Percentiles rank a stretch among this genome's conserved stretches.
phyloP scores from a whole-genome alignment of 768 basidiomycete genomes.

The Auriculariales sp. region DNA sequence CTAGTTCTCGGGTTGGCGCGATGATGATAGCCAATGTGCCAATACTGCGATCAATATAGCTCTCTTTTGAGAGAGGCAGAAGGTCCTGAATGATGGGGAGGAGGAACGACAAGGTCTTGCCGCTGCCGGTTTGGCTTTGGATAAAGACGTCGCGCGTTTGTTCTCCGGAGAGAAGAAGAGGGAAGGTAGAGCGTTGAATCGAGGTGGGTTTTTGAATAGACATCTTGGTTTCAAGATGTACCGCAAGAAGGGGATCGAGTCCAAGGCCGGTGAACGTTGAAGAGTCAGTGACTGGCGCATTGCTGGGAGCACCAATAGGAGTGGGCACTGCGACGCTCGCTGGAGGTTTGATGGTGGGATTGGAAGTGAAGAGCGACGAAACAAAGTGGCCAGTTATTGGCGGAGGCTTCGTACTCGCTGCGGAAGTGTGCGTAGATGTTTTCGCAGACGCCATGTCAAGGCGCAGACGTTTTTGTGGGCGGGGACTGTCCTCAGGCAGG shows the following conservation, averaged over 20 bases:
- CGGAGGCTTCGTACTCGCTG: conserved; percentile 11
- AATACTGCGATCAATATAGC: conserved; percentile 87
- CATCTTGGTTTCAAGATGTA: conserved; percentile 72
- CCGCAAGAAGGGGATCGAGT: conserved; percentile 62
- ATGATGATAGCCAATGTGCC: conserved; percentile 92
- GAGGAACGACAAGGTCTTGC: conserved; percentile 87
- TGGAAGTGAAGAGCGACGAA: conserved; percentile 80
- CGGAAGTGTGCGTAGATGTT: conserved; percentile 8
- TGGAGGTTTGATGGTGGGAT: conserved; percentile 49
- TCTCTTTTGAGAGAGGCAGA: conserved; percentile 74
- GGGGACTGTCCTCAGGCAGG: conserved; percentile 14
- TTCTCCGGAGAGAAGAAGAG: conserved; percentile 36
- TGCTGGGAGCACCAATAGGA: conserved; percentile 42
- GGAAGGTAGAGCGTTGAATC: conserved; percentile 64
- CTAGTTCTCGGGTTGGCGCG: conserved; percentile 89
- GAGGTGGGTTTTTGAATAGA: conserved; percentile 74
- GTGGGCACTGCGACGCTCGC: conserved; percentile 13
- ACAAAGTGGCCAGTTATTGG: conserved; percentile 38
- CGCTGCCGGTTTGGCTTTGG: conserved; percentile 93
- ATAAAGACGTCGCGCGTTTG: conserved; percentile 70
- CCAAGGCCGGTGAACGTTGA: conserved; percentile 75
- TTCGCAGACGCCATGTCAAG: conserved; percentile 12
- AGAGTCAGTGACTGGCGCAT: conserved; percentile 63
- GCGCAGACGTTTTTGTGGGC: conserved; percentile 34
- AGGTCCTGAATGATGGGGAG: conserved; percentile 93